Conservation (phyloP, 1,284 basidiomycete species). For the Jaminaea rosea region DNA sequence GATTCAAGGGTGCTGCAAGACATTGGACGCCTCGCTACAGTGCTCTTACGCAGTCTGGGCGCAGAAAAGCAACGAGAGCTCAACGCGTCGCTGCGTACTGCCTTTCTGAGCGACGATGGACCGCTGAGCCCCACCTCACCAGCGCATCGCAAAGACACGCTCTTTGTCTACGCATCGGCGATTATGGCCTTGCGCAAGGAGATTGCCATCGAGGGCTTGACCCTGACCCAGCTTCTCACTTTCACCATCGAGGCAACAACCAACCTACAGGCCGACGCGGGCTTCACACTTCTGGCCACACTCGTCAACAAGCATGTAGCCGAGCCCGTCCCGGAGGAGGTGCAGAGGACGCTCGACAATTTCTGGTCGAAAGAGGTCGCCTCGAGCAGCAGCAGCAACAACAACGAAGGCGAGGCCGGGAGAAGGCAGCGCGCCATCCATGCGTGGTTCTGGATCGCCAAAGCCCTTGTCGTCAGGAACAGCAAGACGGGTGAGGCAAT, state of each 20-base stretch:
- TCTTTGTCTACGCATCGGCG: slow-evolving; percentile 2
- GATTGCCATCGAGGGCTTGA: neutral
- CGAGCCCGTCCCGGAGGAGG: slow-evolving; percentile 11
- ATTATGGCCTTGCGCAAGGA: slow-evolving; percentile 5
- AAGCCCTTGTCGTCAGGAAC: slow-evolving; percentile 25
- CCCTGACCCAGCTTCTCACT: neutral
- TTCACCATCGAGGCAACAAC: slow-evolving; percentile 3
- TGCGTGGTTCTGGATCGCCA: slow-evolving; percentile 32
- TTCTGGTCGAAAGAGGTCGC: slow-evolving; percentile 16
- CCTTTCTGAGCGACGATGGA: slow-evolving; percentile 8
- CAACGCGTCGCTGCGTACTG: slow-evolving; percentile 15
- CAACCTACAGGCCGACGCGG: slow-evolving; percentile 8
- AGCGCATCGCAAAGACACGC: slow-evolving; percentile 3
- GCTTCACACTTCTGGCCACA: slow-evolving; percentile 6
- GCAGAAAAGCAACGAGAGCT: slow-evolving; percentile 20
- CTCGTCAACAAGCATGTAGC: slow-evolving; percentile 30
- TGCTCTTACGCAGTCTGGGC: slow-evolving; percentile 22
- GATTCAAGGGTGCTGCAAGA: slow-evolving; percentile 24
- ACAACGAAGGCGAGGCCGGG: neutral
- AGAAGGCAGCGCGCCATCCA: slow-evolving; percentile 13
- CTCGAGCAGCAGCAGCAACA: slow-evolving; percentile 3
- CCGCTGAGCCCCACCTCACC: neutral
- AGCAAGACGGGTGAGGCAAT: slow-evolving; percentile 21
- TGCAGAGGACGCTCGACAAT: slow-evolving; percentile 16
- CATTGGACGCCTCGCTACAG: slow-evolving; percentile 18